Conservation (phyloP, 768 basidiomycete species). For the Lactifluus echinatus region DNA sequence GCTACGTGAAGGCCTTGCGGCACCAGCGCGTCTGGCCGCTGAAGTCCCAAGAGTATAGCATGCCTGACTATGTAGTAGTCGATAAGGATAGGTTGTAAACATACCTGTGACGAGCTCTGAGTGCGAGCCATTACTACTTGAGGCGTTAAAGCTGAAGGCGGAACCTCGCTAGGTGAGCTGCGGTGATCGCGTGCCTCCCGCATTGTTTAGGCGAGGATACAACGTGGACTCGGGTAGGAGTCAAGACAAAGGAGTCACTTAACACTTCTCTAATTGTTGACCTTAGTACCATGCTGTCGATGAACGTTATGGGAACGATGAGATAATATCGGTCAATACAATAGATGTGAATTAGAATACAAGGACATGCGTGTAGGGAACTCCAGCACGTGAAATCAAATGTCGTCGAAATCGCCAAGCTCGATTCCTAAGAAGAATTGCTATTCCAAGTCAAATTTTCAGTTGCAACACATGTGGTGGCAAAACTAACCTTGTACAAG, state of each 20-base stretch:
- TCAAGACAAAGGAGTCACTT: not conserved
- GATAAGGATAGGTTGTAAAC: not conserved
- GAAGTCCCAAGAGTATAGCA: not conserved
- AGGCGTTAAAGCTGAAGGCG: too few species aligned
- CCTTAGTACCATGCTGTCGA: not conserved
- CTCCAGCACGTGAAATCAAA: not conserved
- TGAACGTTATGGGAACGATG: not conserved
- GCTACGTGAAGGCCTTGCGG: not conserved
- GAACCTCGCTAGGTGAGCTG: not conserved
- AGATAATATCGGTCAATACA: not conserved
- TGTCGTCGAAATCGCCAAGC: constrained; percentile 44
- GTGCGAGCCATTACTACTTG: not conserved
- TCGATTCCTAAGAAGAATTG: constrained; percentile 53
- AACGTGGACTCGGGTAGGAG: not conserved
- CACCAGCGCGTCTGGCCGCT: not conserved
- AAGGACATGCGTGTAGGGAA: not conserved
- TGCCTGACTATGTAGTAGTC: not conserved
- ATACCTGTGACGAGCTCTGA: not conserved
- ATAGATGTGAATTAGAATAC: not conserved
- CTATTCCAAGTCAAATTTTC: constrained; percentile 13
- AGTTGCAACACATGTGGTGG: not conserved
- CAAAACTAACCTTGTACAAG: constrained; percentile 58
- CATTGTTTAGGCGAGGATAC: constrained; percentile 7
- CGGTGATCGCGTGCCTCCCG: not conserved
- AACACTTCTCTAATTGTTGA: not conserved